Base-by-base conservation (phyloP, 169 alveolate genomes). In the Eimeria maxima region DNA sequence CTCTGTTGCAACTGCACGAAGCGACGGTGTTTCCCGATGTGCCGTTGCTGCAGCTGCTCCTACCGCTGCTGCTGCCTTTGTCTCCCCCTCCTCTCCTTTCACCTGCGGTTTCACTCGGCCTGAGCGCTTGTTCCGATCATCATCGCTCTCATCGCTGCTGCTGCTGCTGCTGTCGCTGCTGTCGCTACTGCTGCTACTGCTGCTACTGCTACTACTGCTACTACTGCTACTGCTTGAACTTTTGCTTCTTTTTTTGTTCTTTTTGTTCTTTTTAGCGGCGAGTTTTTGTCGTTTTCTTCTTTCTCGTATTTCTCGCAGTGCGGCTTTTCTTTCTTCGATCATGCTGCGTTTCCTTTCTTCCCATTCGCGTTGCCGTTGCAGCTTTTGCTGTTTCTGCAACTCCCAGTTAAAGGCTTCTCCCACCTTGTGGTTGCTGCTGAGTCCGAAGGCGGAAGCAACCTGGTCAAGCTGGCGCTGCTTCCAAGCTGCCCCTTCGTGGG, bases 391-490 rank as follows among this genome's bases (percentile, higher is more conserved):
- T 74, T 90, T 44, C 80, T 95, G 95, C 86, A 57, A 33, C 78
- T 95, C 94, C 50, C 63, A 89, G 73, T 95, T 88, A 53, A 95
- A 95, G n/a, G 97, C 97, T 16, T n/a, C 74, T 8, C 97, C 95
- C 8, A 67, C 81, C 29, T 89, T 47, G 53, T 95, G 95, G 38
- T 22, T 27, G 78, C 57, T 71, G 83, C 53, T 74, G 44, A 95
- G 42, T n/a, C 74, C 84, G 11, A 95, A 74, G 29, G 97, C 97
- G 1, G 84, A 57, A 14, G 97, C 97, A 18, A 89, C 81, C 33
- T 27, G 86, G 11, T 55, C 60, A 55, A 95, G 78, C 95, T 95
- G 67, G 81, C 60, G 87, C 94, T 90, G 88, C 84, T 95, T 95
- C 91, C 55, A 27, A 33, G 95, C 97, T 11, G 95, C 95, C 29